These are phyloP conservation scores for Theobroma grandiflorum DNA, from an alignment of 441 rosid species.

Conservation along the genomic window DNA sequence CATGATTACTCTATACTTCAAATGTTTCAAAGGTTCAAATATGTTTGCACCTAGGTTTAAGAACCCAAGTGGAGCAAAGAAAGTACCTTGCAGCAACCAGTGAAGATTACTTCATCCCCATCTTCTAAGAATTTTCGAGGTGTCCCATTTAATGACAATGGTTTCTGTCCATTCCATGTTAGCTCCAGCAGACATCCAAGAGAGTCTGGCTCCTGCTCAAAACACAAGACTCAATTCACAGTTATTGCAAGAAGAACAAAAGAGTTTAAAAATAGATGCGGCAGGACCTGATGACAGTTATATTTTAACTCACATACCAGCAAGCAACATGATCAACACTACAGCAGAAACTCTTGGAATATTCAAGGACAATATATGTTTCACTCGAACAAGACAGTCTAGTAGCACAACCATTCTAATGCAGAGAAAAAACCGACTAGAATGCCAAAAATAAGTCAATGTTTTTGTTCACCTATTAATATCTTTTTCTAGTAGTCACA, in stretches of 20 bases:
- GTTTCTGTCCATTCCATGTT: constrained; percentile 90
- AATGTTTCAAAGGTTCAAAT: neutral
- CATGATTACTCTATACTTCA: neutral
- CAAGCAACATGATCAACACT: constrained; percentile 4
- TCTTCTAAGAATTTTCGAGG: constrained; percentile 81
- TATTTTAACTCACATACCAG: neutral
- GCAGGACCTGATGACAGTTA: neutral
- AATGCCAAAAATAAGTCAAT: neutral
- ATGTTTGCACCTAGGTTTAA: neutral
- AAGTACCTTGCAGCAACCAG: constrained; percentile 79
- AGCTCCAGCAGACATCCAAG: constrained; percentile 90
- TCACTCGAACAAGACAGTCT: neutral
- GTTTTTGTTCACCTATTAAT: neutral
- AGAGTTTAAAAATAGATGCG: neutral
- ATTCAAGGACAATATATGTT: neutral
- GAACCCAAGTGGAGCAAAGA: neutral
- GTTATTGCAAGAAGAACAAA: neutral
- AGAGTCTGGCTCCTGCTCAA: constrained; percentile 82
- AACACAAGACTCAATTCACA: constrained; percentile 1
- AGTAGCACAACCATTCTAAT: constrained; percentile 11
- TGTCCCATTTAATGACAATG: constrained; percentile 63
- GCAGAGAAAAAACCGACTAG: neutral
- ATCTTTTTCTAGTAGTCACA: neutral
- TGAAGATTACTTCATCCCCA: constrained; percentile 85
- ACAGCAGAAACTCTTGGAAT: neutral